These are phyloP conservation scores for Boechera divaricarpa DNA, from an alignment of 345 rosid genomes.

Conservation along the genomic window DNA sequence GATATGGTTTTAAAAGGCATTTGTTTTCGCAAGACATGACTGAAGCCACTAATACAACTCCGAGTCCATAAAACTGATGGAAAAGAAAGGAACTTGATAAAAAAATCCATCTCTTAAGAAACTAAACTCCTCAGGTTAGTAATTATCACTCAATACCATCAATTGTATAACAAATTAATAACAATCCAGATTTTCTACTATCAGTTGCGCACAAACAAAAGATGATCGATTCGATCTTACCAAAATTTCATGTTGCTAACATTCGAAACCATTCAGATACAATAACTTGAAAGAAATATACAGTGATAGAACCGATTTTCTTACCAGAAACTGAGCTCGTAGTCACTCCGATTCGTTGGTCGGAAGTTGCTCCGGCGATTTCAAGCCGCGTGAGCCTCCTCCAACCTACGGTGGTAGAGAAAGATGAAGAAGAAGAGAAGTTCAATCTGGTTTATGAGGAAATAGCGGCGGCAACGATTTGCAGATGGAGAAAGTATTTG, in stretches of 20 bases:
- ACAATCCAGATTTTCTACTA: constrained; percentile 6
- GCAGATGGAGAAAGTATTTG: constrained; percentile 19
- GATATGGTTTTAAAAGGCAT: too few species aligned
- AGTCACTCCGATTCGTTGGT: constrained; percentile 33
- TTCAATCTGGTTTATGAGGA: constrained; percentile 31
- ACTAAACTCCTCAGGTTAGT: neutral
- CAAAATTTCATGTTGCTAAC: neutral
- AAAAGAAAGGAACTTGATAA: neutral
- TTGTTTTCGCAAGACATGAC: too few species aligned
- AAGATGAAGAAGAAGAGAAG: neutral
- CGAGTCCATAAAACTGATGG: neutral
- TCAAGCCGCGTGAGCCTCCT: constrained; percentile 23
- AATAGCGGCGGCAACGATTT: constrained; percentile 45
- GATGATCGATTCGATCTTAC: constrained; percentile 4
- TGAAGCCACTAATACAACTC: neutral
- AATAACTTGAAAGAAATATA: neutral
- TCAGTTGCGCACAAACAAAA: neutral
- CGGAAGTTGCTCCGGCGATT: constrained; percentile 36
- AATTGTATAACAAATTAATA: neutral
- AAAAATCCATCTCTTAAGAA: neutral
- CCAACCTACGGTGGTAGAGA: constrained; percentile 32
- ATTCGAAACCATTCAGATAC: constrained; percentile 15
- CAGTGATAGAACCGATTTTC: constrained; percentile 8
- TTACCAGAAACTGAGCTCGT: constrained; percentile 41
- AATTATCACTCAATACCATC: neutral